Percentiles rank a stretch among this genome's conserved stretches.
These are phyloP conservation scores for Ophiostoma montium DNA, from an alignment of 2,329 filamentous ascomycete genomes.

Conservation along the genomic window DNA sequence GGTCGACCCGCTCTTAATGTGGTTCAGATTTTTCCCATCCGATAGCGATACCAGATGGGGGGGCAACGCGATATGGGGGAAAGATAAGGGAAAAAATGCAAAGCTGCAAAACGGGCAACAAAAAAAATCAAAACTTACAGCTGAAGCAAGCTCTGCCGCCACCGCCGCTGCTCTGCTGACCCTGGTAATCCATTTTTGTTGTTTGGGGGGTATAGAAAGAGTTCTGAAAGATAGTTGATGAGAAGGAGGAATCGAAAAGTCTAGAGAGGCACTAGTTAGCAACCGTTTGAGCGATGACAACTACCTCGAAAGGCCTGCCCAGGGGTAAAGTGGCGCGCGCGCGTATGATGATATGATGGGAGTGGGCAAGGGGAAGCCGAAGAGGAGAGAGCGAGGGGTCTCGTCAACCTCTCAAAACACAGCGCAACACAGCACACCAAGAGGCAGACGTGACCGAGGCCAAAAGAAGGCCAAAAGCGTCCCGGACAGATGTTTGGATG, in stretches of 20 bases:
- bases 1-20: slow-evolving; percentile 8
- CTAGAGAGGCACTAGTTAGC: slow-evolving; percentile 2
- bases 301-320: too few species aligned
- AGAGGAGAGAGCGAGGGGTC: too few species aligned
- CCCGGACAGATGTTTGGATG: not conserved
- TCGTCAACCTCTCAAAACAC: too few species aligned
- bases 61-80: not conserved
- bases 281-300: not conserved
- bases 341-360: too few species aligned
- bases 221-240: not conserved
- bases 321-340: too few species aligned
- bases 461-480: not conserved
- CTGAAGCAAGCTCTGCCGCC: slow-evolving; percentile 14
- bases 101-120: not conserved
- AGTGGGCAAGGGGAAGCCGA: too few species aligned
- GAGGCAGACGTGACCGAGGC: not conserved
- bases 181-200: slow-evolving; percentile 15
- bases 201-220: not conserved
- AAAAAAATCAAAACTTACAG: slow-evolving; percentile 13
- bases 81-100: not conserved
- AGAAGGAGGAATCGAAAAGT: not conserved
- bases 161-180: slow-evolving; percentile 8
- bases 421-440: too few species aligned
- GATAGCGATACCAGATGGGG: slow-evolving; percentile 1
- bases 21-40: slow-evolving; percentile 6